Evolutionary conservation across 352 stramenopile species (phyloP).

Genomic region (Thraustotheca clavata): DNA sequence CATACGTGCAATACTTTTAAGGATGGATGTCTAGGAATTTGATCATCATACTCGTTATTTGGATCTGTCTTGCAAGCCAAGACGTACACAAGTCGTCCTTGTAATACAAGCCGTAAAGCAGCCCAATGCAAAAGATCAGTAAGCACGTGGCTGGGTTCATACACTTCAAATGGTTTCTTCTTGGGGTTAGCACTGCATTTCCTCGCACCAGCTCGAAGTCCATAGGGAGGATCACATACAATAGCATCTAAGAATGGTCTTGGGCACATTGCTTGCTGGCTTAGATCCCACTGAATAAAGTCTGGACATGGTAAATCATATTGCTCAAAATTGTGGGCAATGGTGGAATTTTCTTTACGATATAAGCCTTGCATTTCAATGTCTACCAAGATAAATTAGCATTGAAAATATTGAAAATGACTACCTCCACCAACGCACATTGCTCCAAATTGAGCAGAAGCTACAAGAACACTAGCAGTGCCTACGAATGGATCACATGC

Average conservation of each 20-base stretch:
- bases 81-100: conserved; percentile 35
- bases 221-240: conserved; percentile 66
- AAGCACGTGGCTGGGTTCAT: conserved; percentile 82
- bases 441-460: conserved; percentile 62
- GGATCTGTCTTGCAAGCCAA: conserved; percentile 23
- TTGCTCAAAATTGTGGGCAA: conserved; percentile 53
- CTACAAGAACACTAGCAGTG: conserved; percentile 85
- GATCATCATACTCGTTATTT: conserved; percentile 12
- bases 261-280: conserved; percentile 10
- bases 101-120: conserved; percentile 25
- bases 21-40: conserved; percentile 28
- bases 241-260: conserved; percentile 34
- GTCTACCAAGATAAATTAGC: conserved; percentile 35
- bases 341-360: background rate
- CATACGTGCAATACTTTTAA: conserved; percentile 24
- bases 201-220: conserved; percentile 64
- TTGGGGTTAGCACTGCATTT: conserved; percentile 35
- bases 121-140: conserved; percentile 77
- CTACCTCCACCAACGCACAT: conserved; percentile 49
- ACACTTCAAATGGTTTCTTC: conserved; percentile 30
- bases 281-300: conserved; percentile 67
- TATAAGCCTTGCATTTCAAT: conserved; percentile 55
- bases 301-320: conserved; percentile 76
- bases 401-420: background rate
- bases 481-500: conserved; percentile 88